Evolutionary conservation across 352 stramenopile species (phyloP), one percentile per base, ranked within the genome.

Genomic region (Phytophthora niederhauseri): DNA sequence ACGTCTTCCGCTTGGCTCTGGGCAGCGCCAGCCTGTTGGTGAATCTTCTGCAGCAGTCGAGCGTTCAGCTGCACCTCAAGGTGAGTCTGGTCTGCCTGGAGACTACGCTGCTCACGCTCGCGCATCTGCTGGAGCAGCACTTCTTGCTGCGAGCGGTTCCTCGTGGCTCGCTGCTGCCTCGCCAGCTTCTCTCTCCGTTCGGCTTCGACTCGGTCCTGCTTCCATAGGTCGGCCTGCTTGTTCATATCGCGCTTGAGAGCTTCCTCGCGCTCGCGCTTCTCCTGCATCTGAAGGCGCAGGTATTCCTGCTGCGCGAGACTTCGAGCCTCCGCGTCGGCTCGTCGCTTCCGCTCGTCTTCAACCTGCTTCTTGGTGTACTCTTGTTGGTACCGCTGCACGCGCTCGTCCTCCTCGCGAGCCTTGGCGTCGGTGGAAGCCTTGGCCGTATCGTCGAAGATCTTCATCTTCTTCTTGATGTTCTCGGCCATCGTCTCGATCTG

Each of bases 201-300:
- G 14, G 81, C 83, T 15, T 89, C 79, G 14, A 82, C 45, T 6
- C 84, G 81, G 22, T 95, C 85, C 31, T 85, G 79, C 45, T 77
- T 79, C 87, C 87, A 95, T n/a, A 95, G 72, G 64, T 93, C 85
- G 9, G 87, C 87, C 48, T 95, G 87, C 52, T 90, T 93, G 77
- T 92, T 80, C 19, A 92, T 65, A 15, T 95, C 87, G 14, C 73
- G 61, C 58, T 88, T 91, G 8, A 66, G 61, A 15, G 64, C 73
- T 19, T 75, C 54, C 56, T 95, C 87, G 2, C 85, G 77, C 52
- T 72, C 70, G n/a, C 78, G 82, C 67, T 95, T 95, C 64, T 93
- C 83, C 36, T 78, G 57, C 72, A 93, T 90, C 52, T 95, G 85
- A 45, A 82, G 48, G 11, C 73, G 68, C 4, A 95, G 53, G 22